Percentiles rank a stretch among this genome's conserved stretches.
These are phyloP conservation scores for Truncatella angustata DNA, from an alignment of 2,329 filamentous ascomycete species.

Conservation along the genomic window DNA sequence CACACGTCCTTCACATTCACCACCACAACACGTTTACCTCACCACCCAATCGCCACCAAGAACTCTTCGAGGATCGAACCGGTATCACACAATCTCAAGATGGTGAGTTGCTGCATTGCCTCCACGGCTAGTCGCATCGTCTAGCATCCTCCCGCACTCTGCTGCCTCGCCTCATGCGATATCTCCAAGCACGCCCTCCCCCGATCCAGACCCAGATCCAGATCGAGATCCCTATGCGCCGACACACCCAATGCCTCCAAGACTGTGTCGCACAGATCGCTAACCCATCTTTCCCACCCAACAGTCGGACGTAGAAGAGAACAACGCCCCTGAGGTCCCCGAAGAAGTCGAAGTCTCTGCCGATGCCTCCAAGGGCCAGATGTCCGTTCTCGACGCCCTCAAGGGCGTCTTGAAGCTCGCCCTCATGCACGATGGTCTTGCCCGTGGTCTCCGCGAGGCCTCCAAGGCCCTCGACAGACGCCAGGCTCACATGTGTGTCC, in stretches of 20 bases:
- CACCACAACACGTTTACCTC: constrained; percentile 17
- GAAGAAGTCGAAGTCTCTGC: constrained; percentile 95
- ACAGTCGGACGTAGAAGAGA: constrained; percentile 99
- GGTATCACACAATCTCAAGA: constrained; percentile 56
- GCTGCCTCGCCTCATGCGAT: too few relatives aligned
- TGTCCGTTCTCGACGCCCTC: constrained; percentile 96
- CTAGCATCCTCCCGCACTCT: too few relatives aligned
- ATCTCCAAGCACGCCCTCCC: too few relatives aligned
- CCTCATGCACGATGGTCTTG: constrained; percentile 99
- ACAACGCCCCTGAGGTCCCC: constrained; percentile 75
- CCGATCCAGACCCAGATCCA: not conserved
- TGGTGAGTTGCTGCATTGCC: constrained; percentile 54
- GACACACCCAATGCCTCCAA: constrained; percentile 10
- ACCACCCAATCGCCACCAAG: constrained; percentile 22
- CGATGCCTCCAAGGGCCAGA: constrained; percentile 86
- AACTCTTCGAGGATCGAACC: constrained; percentile 68
- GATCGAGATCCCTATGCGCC: not conserved
- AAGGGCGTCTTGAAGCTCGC: constrained; percentile 99
- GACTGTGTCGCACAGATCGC: constrained; percentile 16
- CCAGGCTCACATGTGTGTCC: constrained; percentile 99
- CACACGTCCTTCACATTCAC: constrained; percentile 18
- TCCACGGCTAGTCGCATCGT: too few relatives aligned
- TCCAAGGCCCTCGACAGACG: constrained; percentile 98
- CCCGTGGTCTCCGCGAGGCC: constrained; percentile 96
- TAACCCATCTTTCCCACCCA: constrained; percentile 10